phyloP scores from a whole-genome alignment of 768 basidiomycete species.

The Naganishia randhawae region DNA sequence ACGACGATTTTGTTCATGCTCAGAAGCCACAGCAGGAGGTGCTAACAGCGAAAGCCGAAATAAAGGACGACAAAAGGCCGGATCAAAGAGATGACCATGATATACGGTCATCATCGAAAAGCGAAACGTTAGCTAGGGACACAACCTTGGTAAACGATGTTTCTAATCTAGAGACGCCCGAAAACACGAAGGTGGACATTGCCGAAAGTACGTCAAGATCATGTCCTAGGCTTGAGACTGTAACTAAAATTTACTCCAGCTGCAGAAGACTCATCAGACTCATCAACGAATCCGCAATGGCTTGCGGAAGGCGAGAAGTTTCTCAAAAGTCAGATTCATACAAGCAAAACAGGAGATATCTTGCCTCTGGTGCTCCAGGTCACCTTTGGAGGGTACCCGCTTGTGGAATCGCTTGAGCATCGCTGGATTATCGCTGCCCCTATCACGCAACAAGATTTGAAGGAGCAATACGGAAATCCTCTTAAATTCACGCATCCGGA shows the following conservation, averaged over 20 bases:
- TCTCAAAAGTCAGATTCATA: conserved; percentile 54
- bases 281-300: conserved; percentile 16
- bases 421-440: conserved; percentile 59
- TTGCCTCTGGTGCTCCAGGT: conserved; percentile 68
- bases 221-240: not conserved
- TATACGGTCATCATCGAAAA: not conserved
- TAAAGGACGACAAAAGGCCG: not conserved
- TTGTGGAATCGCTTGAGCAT: conserved; percentile 58
- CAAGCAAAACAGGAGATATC: conserved; percentile 56
- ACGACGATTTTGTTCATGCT: conserved; percentile 28
- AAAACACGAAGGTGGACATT: not conserved
- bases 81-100: not conserved
- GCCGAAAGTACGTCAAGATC: not conserved
- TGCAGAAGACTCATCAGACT: not conserved
- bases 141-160: not conserved
- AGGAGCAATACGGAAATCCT: conserved; percentile 33
- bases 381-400: conserved; percentile 61
- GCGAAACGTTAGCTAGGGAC: not conserved
- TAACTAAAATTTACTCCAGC: not conserved
- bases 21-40: not conserved
- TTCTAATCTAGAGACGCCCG: not conserved
- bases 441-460: conserved; percentile 28
- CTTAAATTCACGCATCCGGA: conserved; percentile 32
- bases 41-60: not conserved
- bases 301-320: conserved; percentile 38